Conservation (phyloP, 352 stramenopile genomes). For the Globisporangium cederbergense region DNA sequence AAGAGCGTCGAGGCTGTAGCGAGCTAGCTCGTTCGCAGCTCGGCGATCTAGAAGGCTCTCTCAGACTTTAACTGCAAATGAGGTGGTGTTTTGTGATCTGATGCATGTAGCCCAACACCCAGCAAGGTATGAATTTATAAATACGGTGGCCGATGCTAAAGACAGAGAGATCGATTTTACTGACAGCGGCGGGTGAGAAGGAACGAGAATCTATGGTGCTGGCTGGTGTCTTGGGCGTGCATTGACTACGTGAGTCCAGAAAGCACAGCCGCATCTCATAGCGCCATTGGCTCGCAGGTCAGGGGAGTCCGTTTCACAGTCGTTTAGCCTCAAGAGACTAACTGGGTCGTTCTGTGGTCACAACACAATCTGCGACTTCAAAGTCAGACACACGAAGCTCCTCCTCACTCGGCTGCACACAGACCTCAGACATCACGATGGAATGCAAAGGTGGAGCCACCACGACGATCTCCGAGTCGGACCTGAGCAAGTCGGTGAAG, state of each 20-base stretch:
- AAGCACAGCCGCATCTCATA: constrained; percentile 2
- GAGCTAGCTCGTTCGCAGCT: neutral
- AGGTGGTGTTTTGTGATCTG: neutral
- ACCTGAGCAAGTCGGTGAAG: constrained; percentile 62
- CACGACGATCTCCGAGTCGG: constrained; percentile 43
- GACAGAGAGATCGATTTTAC: neutral
- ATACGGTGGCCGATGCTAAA: constrained; percentile 1
- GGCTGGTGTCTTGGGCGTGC: neutral
- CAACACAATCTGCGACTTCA: constrained; percentile 1
- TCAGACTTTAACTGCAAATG: neutral
- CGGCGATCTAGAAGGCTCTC: neutral
- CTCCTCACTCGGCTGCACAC: constrained; percentile 1
- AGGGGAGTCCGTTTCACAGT: constrained; percentile 2
- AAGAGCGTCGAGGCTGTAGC: neutral
- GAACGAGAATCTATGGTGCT: neutral
- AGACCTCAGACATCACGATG: constrained; percentile 25
- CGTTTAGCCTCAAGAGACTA: neutral
- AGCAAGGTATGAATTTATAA: constrained; percentile 11
- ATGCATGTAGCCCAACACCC: too few relatives aligned
- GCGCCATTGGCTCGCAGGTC: neutral
- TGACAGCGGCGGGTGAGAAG: neutral
- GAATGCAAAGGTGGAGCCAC: constrained; percentile 43
- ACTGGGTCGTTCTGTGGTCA: neutral
- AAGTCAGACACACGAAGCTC: neutral
- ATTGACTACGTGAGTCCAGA: neutral